A percentile compares a stretch with the other conserved stretches of the same genome.
Evolutionary conservation across 305 asterid genomes (phyloP).

Genomic region (Striga hermonthica): DNA sequence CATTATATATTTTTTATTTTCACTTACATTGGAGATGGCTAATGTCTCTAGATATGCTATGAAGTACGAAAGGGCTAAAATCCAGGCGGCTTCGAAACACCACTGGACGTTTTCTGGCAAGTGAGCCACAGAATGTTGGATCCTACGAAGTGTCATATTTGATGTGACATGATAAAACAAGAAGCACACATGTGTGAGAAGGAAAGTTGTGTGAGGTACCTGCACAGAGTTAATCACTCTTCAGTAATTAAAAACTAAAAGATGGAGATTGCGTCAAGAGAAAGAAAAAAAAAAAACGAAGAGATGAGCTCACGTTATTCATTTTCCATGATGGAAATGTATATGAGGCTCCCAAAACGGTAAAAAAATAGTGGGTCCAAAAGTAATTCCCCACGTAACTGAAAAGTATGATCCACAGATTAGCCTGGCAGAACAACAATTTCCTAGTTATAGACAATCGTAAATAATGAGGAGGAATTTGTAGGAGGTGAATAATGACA

Average conservation of each 20-base stretch:
- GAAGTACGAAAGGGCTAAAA: constrained; percentile 75
- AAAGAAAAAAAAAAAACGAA: neutral
- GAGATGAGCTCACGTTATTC: constrained; percentile 65
- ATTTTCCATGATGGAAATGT: constrained; percentile 98
- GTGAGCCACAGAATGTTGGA: constrained; percentile 63
- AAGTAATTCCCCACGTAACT: constrained; percentile 97
- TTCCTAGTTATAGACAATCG: constrained; percentile 31
- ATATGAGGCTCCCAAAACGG: constrained; percentile 92
- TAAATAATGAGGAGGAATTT: neutral
- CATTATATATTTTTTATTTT: neutral
- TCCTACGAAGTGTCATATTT: constrained; percentile 82
- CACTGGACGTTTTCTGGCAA: constrained; percentile 69
- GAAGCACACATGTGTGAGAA: constrained; percentile 91
- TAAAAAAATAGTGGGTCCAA: constrained; percentile 98
- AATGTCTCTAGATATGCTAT: constrained; percentile 88
- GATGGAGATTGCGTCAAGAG: neutral
- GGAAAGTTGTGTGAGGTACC: constrained; percentile 98
- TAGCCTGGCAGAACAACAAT: constrained; percentile 66
- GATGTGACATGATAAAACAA: constrained; percentile 86
- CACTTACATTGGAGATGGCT: constrained; percentile 86
- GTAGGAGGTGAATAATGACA: constrained; percentile 6
- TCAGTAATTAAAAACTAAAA: neutral
- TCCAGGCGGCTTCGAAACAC: constrained; percentile 71
- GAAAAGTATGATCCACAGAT: constrained; percentile 85
- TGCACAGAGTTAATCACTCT: constrained; percentile 32